Base-by-base conservation (phyloP, 2,329 filamentous ascomycete genomes). In the Ceratocystis variospora region DNA sequence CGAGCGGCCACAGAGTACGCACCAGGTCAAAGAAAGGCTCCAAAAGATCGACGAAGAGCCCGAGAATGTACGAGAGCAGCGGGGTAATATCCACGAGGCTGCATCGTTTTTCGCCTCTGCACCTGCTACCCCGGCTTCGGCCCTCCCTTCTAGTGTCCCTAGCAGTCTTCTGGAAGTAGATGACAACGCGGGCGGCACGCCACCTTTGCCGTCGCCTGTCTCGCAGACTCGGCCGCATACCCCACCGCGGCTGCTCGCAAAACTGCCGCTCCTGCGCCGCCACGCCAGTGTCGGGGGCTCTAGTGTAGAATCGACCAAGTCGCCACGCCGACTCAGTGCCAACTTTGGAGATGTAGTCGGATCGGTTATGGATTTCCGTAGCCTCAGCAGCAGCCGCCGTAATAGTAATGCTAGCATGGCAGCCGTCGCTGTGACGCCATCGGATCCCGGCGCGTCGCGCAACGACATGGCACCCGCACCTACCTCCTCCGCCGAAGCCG, bases 381-480 rank as follows among this genome's bases (percentile, higher is more conserved):
- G 44, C 28, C 41, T 48, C 19, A 45, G 41, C 41, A 46, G 41
- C 71, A 71, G 33, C 66, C 64, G 50, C 46, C 71, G 33, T 69
- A 70, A 68, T 63, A 61, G 62, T 64, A 65, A 48, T 22, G 63
- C 37, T n/a, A 65, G 63, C 55, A 65, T 48, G 41, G 63, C 63
- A 19, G 28, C 28, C n/a, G 57, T 25, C 19, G n/a, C 55, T 12
- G 41, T 41, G 15, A 53, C 45, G 53, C 45, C 55, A 17, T 22
- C 53, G 25, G 63, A 53, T 33, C 31, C 63, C 41, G 61, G 22
- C 45, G 61, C 61, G 50, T 41, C 15, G 22, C 25, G 53, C 37
- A 65, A 15, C 50, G 41, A 63, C 41, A 46, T 59, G 41, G 28
- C 63, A 10, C 63, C 63, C 48, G 41, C 63, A n/a, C 50, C 63